Base-by-base conservation (phyloP, 129 eudicot species). In the Escallonia herrerae region DNA sequence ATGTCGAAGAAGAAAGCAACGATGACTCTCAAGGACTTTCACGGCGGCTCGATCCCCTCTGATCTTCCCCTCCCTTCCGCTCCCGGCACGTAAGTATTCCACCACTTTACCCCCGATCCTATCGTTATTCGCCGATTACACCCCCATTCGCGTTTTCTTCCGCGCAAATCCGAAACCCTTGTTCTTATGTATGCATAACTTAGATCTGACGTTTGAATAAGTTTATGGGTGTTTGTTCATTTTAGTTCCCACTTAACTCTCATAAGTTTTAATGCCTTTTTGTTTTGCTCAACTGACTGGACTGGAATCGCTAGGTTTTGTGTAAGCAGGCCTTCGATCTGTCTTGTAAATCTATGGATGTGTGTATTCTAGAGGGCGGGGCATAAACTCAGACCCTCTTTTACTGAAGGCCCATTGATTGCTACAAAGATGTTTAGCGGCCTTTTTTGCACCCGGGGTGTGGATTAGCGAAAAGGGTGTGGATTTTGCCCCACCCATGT, bases 1-100 rank as follows among this genome's bases (percentile, higher is more conserved):
- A 90, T 90, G 97, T 74, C 97, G 63, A 91, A 91, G 85, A 91
- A 91, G 97, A 91, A 87, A 65, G 96, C 94, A n/a, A 87, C 96
- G 43, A 91, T 91, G 97, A 91, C 95, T 57, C 85, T 91, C 40
- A 91, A 91, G 41, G 97, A 91, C 74, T 91, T 91, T 69, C 97
- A 91, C 72, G 97, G 97, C 80, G 97, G 97, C 65, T 85, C 90
- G 6, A 91, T 91, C 71, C 97, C 96, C 65, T 87, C 97, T 43
- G 96, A 91, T 81, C 89, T 91, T 15, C 85, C 89, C 55, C 91
- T 91, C 45, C 97, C 97, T 38, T 87, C 97, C 40, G 97, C 95
- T 60, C 97, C 97, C 55, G 58, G 58, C 58, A 4, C 14, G 58
- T 53, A 53, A 53, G 58, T 53, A 11, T 51, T 51, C 12, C 3